Base-by-base conservation (phyloP, 106 monocot genomes). In the Agapanthus africanus region DNA sequence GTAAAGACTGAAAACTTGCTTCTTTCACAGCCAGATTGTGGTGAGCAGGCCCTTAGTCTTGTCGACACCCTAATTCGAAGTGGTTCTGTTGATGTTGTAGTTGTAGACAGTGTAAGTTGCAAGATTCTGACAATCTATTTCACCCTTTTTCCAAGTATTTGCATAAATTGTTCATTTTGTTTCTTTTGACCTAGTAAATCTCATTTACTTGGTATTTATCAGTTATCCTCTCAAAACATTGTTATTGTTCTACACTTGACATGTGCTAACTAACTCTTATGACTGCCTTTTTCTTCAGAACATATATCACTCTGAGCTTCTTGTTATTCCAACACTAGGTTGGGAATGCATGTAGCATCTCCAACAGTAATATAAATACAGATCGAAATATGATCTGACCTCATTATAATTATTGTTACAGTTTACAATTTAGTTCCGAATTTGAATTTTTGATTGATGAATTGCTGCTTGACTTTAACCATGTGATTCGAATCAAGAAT, bases 51-150 rank as follows among this genome's bases (percentile, higher is more conserved):
- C 70, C 82, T 99, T 74, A 83, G 99, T 81, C 87, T 99, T 44
- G 90, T 99, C 7, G 99, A 99, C 73, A 99, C 99, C 23, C 77
- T 99, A 47, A 87, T 99, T 73, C 84, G 90, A 66, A 93, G 97
- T 70, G 92, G 97, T 77, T 99, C 93, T 63, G 77, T 99, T 85
- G 97, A 99, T 80, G 97, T 99, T 73, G 90, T 93, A 35, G 97
- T 99, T 79, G 92, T 99, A 25, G 97, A 99, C 79, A 99, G 97
- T 83, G 97, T 99, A 81, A 90, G 93, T 84, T n/a, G 3, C 1
- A 16, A 28, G 4, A 46, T 57, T 23, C 41, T 63, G 15, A 15
- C 4, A 39, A 56, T 67, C 30, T 67, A 19, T 40, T 63, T 62
- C 9, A 46, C 7, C n/a, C 50, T 31, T 63, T 37, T 5, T 63